Conservation (phyloP, 768 basidiomycete species). For the Boletus subcaerulescens region DNA sequence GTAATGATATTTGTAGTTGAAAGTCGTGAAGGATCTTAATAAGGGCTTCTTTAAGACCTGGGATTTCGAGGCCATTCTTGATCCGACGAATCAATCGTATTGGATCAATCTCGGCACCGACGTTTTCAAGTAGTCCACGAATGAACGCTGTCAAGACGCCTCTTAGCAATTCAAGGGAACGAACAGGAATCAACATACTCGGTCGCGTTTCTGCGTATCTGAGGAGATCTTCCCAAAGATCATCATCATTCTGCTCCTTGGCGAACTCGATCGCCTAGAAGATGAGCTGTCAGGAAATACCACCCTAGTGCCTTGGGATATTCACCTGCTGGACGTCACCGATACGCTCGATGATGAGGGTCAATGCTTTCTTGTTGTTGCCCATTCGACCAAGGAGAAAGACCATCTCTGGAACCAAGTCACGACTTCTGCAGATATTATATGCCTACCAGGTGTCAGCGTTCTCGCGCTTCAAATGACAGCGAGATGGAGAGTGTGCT, state of each 20-base stretch:
- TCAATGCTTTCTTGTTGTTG: constrained; percentile 92
- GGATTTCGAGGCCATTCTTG: constrained; percentile 94
- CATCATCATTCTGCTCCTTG: constrained; percentile 94
- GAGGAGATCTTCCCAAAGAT: constrained; percentile 96
- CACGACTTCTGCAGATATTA: constrained; percentile 75
- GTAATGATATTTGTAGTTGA: constrained; percentile 86
- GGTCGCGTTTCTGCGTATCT: constrained; percentile 94
- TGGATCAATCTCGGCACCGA: constrained; percentile 94
- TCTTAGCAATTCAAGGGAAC: not conserved
- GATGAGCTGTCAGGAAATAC: not conserved
- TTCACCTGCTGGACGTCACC: constrained; percentile 87
- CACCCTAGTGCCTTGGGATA: not conserved
- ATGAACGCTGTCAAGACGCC: constrained; percentile 68
- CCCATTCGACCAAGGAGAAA: constrained; percentile 97
- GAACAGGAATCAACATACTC: constrained; percentile 40
- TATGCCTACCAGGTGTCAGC: constrained; percentile 59
- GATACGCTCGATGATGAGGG: constrained; percentile 90
- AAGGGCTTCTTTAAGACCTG: constrained; percentile 88
- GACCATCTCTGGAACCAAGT: constrained; percentile 94
- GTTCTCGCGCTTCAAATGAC: not conserved
- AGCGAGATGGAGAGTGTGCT: not conserved
- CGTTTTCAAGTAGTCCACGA: constrained; percentile 90
- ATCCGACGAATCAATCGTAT: constrained; percentile 92
- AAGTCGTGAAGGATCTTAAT: constrained; percentile 98
- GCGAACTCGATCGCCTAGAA: constrained; percentile 93